A percentile compares a stretch with the other conserved stretches of the same genome.
Conservation (phyloP, 176 grass and related monocot species). For the Pharus latifolius region DNA sequence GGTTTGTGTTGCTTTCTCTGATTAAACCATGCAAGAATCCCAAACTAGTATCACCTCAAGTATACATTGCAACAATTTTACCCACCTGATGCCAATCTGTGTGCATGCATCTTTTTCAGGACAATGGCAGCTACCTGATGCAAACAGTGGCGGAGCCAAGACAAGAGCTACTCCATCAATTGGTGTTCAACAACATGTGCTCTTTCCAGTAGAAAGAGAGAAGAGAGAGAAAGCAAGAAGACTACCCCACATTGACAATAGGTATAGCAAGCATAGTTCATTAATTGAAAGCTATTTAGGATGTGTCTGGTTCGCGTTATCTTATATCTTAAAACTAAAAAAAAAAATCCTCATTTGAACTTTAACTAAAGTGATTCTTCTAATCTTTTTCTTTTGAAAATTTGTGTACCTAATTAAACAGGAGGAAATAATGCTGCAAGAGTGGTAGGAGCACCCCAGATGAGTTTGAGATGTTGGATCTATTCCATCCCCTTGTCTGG, state of each 20-base stretch:
- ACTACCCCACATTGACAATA: conserved; percentile 45
- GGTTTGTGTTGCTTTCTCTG: neutral
- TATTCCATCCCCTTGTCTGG: conserved; percentile 58
- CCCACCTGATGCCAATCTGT: neutral
- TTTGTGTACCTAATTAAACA: conserved; percentile 13
- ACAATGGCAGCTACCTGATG: conserved; percentile 47
- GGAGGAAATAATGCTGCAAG: conserved; percentile 46
- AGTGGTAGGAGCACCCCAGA: conserved; percentile 40
- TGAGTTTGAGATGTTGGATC: conserved; percentile 65
- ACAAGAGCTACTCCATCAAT: conserved; percentile 60
- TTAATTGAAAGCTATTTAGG: conserved; percentile 24
- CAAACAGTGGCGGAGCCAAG: conserved; percentile 58
- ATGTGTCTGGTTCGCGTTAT: neutral
- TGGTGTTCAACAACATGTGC: conserved; percentile 65
- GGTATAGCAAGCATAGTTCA: conserved; percentile 35
- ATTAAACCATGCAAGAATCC: conserved; percentile 11
- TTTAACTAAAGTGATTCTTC: neutral
- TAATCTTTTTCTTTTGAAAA: neutral
- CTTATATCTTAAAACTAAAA: neutral
- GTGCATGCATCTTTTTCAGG: conserved; percentile 28
- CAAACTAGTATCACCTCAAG: conserved; percentile 11
- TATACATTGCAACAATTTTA: conserved; percentile 7
- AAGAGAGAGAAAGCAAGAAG: neutral
- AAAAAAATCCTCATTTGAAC: neutral
- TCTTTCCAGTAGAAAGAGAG: conserved; percentile 67